Evolutionary conservation across 2,329 filamentous ascomycete species (phyloP), one percentile per base, ranked within the genome.

Genomic region (Coleophoma cylindrospora): DNA sequence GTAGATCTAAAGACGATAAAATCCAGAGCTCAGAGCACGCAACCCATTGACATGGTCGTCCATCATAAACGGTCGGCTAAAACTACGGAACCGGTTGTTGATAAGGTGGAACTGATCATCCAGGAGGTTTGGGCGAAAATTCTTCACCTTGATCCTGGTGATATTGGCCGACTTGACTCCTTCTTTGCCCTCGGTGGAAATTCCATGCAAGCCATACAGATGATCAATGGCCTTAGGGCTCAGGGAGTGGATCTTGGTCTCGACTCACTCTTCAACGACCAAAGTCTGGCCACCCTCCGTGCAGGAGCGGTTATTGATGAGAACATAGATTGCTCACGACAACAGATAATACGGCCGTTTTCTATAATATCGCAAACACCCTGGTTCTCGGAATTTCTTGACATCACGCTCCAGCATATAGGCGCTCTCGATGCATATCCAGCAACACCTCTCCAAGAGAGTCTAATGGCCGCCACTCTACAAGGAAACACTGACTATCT

Each of bases 361-460:
- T 38, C 36, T 7, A 38, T 13, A 17, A 38, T 38, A 14, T 38
- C 36, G 2, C 14, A 38, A n/a, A 14, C 14, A 14, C 6, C 36
- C 17, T 38, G 14, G 36, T 14, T 17, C 36, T n/a, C 36, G 7
- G 36, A 38, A 38, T 38, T 38, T n/a, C 2, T n/a, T 3, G 17
- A 38, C 7, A 17, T 8, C 27, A 27, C 27, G 9, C 27, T 27
- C 27, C 27, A 27, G 27, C 27, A 38, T n/a, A 8, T 14, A 7
- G 36, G 36, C 12, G 17, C 17, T 38, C 17, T 38, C 14, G 68
- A 71, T 48, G 54, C 68, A 0, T 70, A 67, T 40, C 67, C 66
- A 2, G 63, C 61, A 49, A 61, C 65, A 8, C 57, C 62, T 1
- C 53, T 66, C 3, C 69, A 72, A 40, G 66, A 67, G 51, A 62